Percentiles rank a stretch among this genome's conserved stretches.
Conservation (phyloP, 306 rosid genomes). For the Alnus glutinosa region DNA sequence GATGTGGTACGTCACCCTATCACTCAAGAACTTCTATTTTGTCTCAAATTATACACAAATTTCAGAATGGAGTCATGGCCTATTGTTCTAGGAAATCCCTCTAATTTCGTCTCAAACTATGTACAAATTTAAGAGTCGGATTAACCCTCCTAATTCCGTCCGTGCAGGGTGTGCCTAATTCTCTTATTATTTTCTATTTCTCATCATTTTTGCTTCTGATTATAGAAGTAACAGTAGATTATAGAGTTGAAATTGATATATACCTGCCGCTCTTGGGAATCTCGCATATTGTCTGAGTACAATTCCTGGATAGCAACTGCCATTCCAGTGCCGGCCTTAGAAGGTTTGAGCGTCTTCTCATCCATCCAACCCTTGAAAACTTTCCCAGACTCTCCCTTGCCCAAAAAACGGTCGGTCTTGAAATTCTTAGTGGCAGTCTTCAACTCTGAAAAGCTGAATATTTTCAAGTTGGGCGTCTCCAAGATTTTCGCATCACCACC, state of each 20-base stretch:
- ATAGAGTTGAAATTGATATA: background rate
- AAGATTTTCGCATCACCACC: slow-evolving; percentile 51
- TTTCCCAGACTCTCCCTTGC: slow-evolving; percentile 86
- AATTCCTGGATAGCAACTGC: slow-evolving; percentile 73
- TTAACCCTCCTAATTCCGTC: too few species aligned
- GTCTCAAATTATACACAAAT: too few species aligned
- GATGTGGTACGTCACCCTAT: too few species aligned
- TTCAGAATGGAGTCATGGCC: too few species aligned
- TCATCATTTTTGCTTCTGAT: background rate
- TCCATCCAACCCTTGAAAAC: slow-evolving; percentile 87
- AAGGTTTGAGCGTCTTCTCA: slow-evolving; percentile 57
- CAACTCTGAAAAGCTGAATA: slow-evolving; percentile 59
- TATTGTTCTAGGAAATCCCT: too few species aligned
- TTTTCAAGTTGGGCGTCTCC: slow-evolving; percentile 56
- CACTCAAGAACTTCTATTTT: too few species aligned
- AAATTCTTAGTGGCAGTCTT: slow-evolving; percentile 60
- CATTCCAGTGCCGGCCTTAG: slow-evolving; percentile 57
- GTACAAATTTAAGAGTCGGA: too few species aligned
- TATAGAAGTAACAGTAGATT: background rate
- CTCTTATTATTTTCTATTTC: background rate
- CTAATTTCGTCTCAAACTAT: too few species aligned
- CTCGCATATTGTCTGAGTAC: slow-evolving; percentile 70
- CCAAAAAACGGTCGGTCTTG: slow-evolving; percentile 56
- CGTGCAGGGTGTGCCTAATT: too few species aligned
- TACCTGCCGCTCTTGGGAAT: slow-evolving; percentile 84